phyloP scores from a whole-genome alignment of 2,329 filamentous ascomycete genomes.

The Fusarium sp. region DNA sequence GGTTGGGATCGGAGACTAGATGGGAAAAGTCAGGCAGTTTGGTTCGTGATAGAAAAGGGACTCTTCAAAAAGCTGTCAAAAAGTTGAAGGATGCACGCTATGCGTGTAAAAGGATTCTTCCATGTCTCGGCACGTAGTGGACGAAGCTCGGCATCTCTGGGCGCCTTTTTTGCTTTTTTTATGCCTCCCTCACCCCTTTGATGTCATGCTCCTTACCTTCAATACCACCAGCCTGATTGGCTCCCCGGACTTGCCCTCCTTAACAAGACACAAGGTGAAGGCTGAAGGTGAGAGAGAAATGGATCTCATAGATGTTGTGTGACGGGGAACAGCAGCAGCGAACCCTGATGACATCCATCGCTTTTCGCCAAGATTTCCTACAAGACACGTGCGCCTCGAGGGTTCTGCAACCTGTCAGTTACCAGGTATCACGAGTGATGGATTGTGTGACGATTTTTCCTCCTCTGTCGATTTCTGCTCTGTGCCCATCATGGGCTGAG shows the following conservation, averaged over 20 bases:
- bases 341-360: conserved; percentile 30
- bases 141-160: conserved; percentile 23
- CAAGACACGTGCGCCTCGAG: not conserved
- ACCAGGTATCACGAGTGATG: conserved; percentile 6
- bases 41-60: not conserved
- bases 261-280: not conserved
- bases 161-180: not conserved
- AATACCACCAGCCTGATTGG: not conserved
- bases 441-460: conserved; percentile 23
- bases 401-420: conserved; percentile 5
- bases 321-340: not conserved
- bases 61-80: not conserved
- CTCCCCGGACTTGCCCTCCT: not conserved
- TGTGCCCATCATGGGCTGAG: conserved; percentile 32
- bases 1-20: not conserved
- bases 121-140: conserved; percentile 13
- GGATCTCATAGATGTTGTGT: conserved; percentile 5
- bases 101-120: not conserved
- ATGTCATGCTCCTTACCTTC: not conserved
- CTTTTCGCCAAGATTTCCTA: not conserved
- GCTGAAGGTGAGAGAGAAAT: not conserved
- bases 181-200: not conserved
- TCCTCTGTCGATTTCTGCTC: conserved; percentile 13
- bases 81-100: not conserved
- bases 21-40: not conserved